phyloP scores from a whole-genome alignment of 441 rosid species.

The Biscutella laevigata region DNA sequence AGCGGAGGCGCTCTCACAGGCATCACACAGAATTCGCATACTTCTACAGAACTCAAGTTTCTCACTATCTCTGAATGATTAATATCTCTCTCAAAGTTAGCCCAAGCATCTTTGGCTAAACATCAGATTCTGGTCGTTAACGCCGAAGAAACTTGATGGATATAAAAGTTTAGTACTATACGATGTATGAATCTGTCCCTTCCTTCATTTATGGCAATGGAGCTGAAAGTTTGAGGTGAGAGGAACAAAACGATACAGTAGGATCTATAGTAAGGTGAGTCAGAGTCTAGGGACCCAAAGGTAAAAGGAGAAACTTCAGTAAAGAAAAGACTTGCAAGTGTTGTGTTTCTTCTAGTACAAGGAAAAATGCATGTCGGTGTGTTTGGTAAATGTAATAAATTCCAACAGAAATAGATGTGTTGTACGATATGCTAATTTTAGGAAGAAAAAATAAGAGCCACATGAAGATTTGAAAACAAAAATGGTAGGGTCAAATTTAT shows the following conservation, averaged over 20 bases:
- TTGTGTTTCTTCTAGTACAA: constrained; percentile 19
- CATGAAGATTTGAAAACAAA: neutral
- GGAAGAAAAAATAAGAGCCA: constrained; percentile 10
- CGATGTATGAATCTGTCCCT: no score
- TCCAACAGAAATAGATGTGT: neutral
- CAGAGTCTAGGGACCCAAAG: constrained; percentile 16
- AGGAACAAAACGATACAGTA: neutral
- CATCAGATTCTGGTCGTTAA: no score
- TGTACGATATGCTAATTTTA: neutral
- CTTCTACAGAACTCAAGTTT: no score
- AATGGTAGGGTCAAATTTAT: neutral
- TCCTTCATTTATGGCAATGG: no score
- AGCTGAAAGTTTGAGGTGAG: no score
- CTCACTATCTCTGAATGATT: no score
- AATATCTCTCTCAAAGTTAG: no score
- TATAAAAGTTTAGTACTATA: no score
- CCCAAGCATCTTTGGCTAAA: no score
- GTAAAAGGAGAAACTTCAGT: constrained; percentile 1
- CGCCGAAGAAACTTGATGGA: no score
- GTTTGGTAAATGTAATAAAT: neutral
- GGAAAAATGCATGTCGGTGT: constrained; percentile 2
- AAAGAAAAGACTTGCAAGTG: constrained; percentile 14
- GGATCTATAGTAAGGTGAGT: neutral
- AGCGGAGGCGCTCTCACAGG: constrained; percentile 78
- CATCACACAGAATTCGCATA: constrained; percentile 64